phyloP scores from a whole-genome alignment of 2,329 filamentous ascomycete species.

The Arthrocladium fulminans region DNA sequence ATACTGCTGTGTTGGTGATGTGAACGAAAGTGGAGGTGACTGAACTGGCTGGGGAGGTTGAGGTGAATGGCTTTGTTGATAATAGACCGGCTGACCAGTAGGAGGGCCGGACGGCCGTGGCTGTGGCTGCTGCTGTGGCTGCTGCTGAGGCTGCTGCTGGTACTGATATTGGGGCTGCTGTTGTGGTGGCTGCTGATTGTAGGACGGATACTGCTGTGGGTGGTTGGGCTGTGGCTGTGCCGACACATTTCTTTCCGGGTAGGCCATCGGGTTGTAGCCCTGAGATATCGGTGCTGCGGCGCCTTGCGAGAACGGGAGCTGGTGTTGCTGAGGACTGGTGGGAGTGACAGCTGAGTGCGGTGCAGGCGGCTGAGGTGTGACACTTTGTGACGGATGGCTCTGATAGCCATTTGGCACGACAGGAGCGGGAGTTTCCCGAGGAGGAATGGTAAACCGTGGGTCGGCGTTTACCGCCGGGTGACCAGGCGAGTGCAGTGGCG shows the following conservation, averaged over 20 bases:
- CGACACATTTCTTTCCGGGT: slow-evolving; percentile 27
- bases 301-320: slow-evolving; percentile 26
- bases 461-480: slow-evolving; percentile 18
- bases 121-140: neutral
- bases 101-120: slow-evolving; percentile 7
- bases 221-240: slow-evolving; percentile 12
- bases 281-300: slow-evolving; percentile 35
- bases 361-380: slow-evolving; percentile 2
- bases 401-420: slow-evolving; percentile 20
- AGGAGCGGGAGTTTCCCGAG: slow-evolving; percentile 20
- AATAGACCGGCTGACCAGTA: neutral
- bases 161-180: slow-evolving; percentile 6
- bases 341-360: slow-evolving; percentile 2
- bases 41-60: slow-evolving; percentile 10
- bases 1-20: slow-evolving; percentile 18
- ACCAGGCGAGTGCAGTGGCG: slow-evolving; percentile 15
- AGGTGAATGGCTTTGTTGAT: slow-evolving; percentile 13
- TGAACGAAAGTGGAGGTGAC: slow-evolving; percentile 18
- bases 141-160: neutral
- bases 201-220: neutral
- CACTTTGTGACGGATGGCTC: slow-evolving; percentile 4
- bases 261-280: slow-evolving; percentile 44
- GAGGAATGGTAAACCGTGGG: slow-evolving; percentile 23
- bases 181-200: slow-evolving; percentile 9
- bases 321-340: slow-evolving; percentile 13